Evolutionary conservation across 192 early-diverging fungal genomes (phyloP).

Genomic region (Backusella macrospora): DNA sequence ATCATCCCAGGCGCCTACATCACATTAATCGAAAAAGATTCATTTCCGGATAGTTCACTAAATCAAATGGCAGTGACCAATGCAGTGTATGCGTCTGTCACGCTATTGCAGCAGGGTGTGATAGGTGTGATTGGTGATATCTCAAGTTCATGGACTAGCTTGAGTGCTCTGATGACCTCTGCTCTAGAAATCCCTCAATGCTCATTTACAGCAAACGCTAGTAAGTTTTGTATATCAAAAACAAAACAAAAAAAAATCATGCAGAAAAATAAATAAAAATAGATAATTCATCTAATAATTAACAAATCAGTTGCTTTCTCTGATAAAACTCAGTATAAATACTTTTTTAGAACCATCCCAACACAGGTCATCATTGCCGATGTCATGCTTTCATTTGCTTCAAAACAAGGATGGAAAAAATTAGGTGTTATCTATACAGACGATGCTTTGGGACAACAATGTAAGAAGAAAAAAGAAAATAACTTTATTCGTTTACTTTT

Average conservation of each 20-base stretch:
- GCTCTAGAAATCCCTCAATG: conserved; percentile 54
- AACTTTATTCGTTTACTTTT: not conserved
- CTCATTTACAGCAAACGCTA: conserved; percentile 52
- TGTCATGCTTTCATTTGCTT: conserved; percentile 52
- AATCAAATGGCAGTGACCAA: conserved; percentile 49
- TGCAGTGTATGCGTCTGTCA: conserved; percentile 53
- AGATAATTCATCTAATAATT: not conserved
- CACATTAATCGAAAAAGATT: conserved; percentile 53
- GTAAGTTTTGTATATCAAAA: conserved; percentile 29
- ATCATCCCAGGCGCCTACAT: conserved; percentile 53
- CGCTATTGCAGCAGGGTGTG: conserved; percentile 50
- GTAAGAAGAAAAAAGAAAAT: conserved; percentile 33
- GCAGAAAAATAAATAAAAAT: not conserved
- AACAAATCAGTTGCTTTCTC: conserved; percentile 45
- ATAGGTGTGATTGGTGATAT: conserved; percentile 59
- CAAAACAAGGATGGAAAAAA: conserved; percentile 48
- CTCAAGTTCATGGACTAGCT: conserved; percentile 48
- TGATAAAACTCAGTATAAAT: conserved; percentile 49
- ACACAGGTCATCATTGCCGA: conserved; percentile 51
- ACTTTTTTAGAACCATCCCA: conserved; percentile 57
- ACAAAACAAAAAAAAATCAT: no score
- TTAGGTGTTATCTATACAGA: conserved; percentile 51
- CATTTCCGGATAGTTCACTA: conserved; percentile 45
- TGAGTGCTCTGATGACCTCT: conserved; percentile 51
- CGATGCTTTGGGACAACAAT: conserved; percentile 49